These are phyloP conservation scores for Mycothermus thermophilus DNA, from an alignment of 495 filamentous ascomycete species.

Conservation along the genomic window DNA sequence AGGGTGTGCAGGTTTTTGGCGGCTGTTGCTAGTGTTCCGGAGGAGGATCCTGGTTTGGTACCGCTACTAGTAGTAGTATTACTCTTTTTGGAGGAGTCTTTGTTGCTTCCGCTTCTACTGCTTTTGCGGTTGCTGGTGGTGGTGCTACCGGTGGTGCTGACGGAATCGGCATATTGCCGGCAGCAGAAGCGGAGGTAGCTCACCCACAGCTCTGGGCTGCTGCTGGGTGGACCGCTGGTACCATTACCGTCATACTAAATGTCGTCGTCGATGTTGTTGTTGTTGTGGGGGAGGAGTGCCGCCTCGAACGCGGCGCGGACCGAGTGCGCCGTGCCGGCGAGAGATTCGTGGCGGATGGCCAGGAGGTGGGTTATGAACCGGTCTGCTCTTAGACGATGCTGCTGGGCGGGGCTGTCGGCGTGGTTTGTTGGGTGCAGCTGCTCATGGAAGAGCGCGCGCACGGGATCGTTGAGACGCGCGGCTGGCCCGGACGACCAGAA, in stretches of 20 bases:
- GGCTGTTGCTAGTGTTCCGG: too few relatives aligned
- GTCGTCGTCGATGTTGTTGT: too few relatives aligned
- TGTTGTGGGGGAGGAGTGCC: too few relatives aligned
- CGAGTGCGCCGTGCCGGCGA: constrained; percentile 44
- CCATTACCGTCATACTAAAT: too few relatives aligned
- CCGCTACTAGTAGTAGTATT: too few relatives aligned
- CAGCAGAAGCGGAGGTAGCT: constrained; percentile 46
- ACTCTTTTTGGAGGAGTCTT: too few relatives aligned
- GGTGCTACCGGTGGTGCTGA: too few relatives aligned
- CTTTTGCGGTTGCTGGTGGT: constrained; percentile 4
- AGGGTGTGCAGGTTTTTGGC: too few relatives aligned
- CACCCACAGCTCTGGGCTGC: constrained; percentile 47
- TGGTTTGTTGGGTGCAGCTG: too few relatives aligned
- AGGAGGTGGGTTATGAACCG: constrained; percentile 48
- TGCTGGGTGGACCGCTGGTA: constrained; percentile 21
- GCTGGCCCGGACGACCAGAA: constrained; percentile 51
- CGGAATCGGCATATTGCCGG: too few relatives aligned
- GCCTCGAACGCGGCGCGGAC: constrained; percentile 56
- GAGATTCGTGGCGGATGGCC: constrained; percentile 51
- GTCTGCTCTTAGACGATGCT: constrained; percentile 14
- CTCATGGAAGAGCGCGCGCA: constrained; percentile 48
- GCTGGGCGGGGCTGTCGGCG: constrained; percentile 26
- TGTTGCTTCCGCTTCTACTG: constrained; percentile 7
- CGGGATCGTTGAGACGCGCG: constrained; percentile 56
- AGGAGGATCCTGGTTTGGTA: too few relatives aligned